These are phyloP conservation scores for Coemansia sp. DNA, from an alignment of 192 early-diverging fungal species.

Conservation along the genomic window DNA sequence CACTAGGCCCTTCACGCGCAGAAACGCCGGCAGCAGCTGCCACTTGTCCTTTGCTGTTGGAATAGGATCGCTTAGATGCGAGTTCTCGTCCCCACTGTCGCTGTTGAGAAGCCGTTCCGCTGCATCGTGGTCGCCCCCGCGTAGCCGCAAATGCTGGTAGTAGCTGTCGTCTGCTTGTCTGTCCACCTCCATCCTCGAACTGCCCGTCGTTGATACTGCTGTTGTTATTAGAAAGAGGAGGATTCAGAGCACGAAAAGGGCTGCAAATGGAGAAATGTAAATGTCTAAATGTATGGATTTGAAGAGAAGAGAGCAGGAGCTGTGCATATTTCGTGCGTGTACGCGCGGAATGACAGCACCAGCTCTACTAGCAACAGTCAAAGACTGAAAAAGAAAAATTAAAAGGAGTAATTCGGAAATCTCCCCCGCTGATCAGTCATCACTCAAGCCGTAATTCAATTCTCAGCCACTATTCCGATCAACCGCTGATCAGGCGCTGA, in stretches of 20 bases:
- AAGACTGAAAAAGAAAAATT: too few species aligned
- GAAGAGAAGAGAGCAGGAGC: too few species aligned
- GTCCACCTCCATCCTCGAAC: slow-evolving; percentile 20
- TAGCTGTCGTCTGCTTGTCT: neutral
- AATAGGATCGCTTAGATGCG: slow-evolving; percentile 38
- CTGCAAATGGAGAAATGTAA: neutral
- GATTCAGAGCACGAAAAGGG: neutral
- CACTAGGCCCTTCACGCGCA: slow-evolving; percentile 95
- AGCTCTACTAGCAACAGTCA: too few species aligned
- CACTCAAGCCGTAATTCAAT: too few species aligned
- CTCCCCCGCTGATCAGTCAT: too few species aligned
- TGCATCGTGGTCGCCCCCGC: slow-evolving; percentile 8
- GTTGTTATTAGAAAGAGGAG: neutral
- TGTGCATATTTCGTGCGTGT: too few species aligned
- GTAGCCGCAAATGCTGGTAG: slow-evolving; percentile 29
- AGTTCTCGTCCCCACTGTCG: neutral
- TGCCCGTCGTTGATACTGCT: neutral
- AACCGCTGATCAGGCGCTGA: too few species aligned
- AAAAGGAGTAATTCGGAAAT: too few species aligned
- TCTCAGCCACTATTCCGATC: too few species aligned
- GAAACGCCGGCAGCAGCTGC: slow-evolving; percentile 94
- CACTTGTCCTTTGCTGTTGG: slow-evolving; percentile 84
- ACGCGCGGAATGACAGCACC: too few species aligned
- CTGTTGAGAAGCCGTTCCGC: slow-evolving; percentile 30
- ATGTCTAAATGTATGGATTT: too few species aligned